Evolutionary conservation across 176 grass and related monocot species (phyloP), one percentile per base, ranked within the genome.

Genomic region (Tillandsia fasciculata): DNA sequence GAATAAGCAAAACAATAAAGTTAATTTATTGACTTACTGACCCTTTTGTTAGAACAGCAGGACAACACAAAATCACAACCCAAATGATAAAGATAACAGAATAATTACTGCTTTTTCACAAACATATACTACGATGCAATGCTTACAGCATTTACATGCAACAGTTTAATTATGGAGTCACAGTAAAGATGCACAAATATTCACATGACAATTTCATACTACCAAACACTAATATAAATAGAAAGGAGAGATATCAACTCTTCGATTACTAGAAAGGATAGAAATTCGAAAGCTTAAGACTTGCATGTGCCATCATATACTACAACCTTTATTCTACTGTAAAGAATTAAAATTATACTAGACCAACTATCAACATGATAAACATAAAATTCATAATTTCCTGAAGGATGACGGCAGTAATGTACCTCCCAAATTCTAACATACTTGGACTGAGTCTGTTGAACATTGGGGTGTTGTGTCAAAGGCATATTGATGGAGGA

Each of bases 361-460:
- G 22, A 61, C 12, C 8, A 18, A 18, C 13, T 61, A 18, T 61
- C 15, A 3, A 57, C 3, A 18, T 61, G 13, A 61, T 23, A 61
- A 42, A 42, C 22, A 2, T 61, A 61, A 61, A 20, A 7, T 61
- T 9, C 23, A 76, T 47, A 14, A 76, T 48, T 15, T 18, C 52
- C 47, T 26, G 20, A 15, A 10, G n/a, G 66, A 18, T 3, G 54
- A 18, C n/a, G 50, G 53, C 2, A 69, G 26, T 24, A 67, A 48
- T 11, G 66, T 87, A 99, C 94, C 94, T 99, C 94, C 94, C 94
- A 99, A 78, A 99, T 99, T 87, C 80, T 93, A 70, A 93, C 75
- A 82, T 99, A 99, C 67, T 99, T 99, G 68, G 89, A 58, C 12
- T 76, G 87, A 14, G 78, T 64, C 10, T 92, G 94, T 76, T 93